Percentiles rank a stretch among this genome's conserved stretches.
These are phyloP conservation scores for Rhodosorus marinus DNA, from an alignment of 23 red algal genomes.

Conservation along the genomic window DNA sequence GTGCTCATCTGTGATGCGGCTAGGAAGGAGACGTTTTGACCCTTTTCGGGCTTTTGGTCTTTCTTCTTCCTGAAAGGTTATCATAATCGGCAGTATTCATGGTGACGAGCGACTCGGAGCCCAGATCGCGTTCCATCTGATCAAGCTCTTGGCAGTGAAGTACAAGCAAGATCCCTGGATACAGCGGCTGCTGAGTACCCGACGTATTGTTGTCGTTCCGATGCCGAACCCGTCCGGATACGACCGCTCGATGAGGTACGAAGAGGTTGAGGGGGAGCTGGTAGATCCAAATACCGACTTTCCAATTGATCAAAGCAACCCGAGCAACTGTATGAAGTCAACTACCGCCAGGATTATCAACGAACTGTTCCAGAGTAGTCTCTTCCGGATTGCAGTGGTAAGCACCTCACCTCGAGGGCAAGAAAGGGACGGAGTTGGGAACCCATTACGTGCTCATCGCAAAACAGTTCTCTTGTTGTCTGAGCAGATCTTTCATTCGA, in stretches of 20 bases:
- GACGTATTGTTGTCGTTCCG: not conserved
- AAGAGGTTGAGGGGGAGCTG: not conserved
- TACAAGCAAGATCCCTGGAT: not conserved
- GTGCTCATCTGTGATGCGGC: no score
- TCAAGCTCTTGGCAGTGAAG: not conserved
- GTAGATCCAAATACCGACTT: not conserved
- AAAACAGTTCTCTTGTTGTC: no score
- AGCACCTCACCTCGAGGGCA: no score
- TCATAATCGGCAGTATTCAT: not conserved
- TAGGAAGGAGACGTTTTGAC: no score
- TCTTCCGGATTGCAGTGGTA: not conserved
- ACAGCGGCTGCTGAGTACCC: not conserved
- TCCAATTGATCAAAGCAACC: not conserved
- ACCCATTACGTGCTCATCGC: no score
- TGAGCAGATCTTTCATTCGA: no score
- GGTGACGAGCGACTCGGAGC: not conserved
- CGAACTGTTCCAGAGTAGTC: not conserved
- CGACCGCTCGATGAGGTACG: not conserved
- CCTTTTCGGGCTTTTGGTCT: no score
- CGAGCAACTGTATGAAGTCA: not conserved
- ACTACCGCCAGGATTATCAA: not conserved
- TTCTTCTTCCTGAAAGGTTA: no score
- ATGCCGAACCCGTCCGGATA: not conserved
- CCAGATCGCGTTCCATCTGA: not conserved
- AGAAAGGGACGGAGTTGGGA: no score